Percentiles rank a stretch among this genome's conserved stretches.
phyloP scores from a whole-genome alignment of 1,284 basidiomycete genomes.

The Ceratobasidium sp. region DNA sequence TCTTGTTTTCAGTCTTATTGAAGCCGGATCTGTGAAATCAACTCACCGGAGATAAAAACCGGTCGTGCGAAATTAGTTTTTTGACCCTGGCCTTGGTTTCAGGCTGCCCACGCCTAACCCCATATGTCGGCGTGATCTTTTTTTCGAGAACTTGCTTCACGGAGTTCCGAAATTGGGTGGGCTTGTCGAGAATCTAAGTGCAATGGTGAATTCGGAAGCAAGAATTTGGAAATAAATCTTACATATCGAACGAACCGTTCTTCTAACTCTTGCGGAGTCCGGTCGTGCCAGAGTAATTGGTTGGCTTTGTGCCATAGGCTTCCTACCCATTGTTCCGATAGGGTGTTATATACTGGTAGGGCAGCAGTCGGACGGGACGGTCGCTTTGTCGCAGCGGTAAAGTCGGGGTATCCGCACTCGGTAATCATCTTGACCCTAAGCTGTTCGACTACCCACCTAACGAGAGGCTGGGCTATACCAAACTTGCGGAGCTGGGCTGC shows the following conservation, averaged over 20 bases:
- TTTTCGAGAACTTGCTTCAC: background rate
- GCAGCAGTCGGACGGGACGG: background rate
- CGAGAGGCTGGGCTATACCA: background rate
- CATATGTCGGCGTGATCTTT: background rate
- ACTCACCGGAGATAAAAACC: background rate
- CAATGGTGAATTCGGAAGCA: no score
- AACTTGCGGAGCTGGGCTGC: background rate
- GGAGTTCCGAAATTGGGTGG: background rate
- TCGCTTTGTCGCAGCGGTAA: background rate
- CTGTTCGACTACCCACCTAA: background rate
- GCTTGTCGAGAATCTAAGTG: background rate
- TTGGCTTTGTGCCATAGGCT: background rate
- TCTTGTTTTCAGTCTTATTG: background rate
- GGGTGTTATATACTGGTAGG: background rate
- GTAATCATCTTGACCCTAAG: background rate
- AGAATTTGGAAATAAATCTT: background rate
- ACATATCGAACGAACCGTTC: background rate
- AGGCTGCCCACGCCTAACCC: background rate
- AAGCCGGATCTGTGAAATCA: no score
- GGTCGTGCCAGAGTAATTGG: background rate
- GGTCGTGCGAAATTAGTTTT: background rate
- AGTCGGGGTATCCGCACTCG: background rate
- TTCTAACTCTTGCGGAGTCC: background rate
- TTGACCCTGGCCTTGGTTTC: background rate
- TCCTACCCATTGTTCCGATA: background rate